A percentile compares a stretch with the other conserved stretches of the same genome.
phyloP scores from a whole-genome alignment of 768 basidiomycete genomes.

The Paxillus involutus region DNA sequence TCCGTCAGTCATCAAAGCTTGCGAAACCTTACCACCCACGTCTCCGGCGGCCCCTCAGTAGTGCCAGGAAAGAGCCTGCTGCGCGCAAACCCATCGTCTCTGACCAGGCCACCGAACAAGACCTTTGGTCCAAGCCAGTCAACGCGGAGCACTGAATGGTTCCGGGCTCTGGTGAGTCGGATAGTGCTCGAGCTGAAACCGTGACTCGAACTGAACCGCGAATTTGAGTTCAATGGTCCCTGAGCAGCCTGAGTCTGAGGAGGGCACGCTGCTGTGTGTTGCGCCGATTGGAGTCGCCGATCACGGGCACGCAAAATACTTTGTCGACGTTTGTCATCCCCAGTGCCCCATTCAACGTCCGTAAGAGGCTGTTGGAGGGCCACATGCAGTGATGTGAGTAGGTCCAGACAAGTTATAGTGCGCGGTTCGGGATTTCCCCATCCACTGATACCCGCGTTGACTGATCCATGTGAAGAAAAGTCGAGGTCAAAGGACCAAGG shows the following conservation, averaged over 20 bases:
- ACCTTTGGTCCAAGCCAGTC: constrained; percentile 7
- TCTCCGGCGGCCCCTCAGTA: neutral
- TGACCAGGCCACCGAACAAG: constrained; percentile 4
- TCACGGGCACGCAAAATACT: constrained; percentile 1
- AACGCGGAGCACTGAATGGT: constrained; percentile 2
- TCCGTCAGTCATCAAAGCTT: neutral
- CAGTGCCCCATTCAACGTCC: constrained; percentile 5
- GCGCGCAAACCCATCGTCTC: constrained; percentile 4
- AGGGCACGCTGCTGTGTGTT: neutral
- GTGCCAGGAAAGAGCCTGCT: constrained; percentile 6
- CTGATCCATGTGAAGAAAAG: neutral
- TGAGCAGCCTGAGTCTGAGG: neutral
- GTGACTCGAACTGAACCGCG: neutral
- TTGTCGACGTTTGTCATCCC: neutral
- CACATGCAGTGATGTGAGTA: constrained; percentile 1
- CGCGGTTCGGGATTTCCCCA: neutral
- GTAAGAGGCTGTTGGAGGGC: constrained; percentile 6
- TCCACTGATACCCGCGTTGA: too few relatives aligned
- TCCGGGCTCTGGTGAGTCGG: neutral
- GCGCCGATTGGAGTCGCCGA: neutral
- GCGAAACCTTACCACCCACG: constrained; percentile 7
- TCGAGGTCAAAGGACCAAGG: constrained; percentile 7
- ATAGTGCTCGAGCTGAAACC: neutral
- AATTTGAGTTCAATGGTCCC: neutral
- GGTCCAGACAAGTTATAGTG: constrained; percentile 2